These are phyloP conservation scores for Trichosanthes truncata DNA, from an alignment of 306 rosid genomes.

Conservation along the genomic window DNA sequence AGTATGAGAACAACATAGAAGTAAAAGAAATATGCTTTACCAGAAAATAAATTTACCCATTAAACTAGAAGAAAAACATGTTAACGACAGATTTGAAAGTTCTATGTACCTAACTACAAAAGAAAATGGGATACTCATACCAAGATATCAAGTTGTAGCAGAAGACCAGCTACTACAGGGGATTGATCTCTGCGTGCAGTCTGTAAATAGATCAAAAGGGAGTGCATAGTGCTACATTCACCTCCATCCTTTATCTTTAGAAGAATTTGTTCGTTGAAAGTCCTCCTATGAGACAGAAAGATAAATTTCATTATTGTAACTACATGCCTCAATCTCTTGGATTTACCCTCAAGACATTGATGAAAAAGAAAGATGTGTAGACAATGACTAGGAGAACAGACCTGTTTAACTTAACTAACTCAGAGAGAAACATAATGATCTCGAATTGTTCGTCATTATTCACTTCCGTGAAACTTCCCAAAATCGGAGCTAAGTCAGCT, in stretches of 20 bases:
- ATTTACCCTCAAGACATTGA: neutral
- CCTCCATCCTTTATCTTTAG: constrained; percentile 79
- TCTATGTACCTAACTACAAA: neutral
- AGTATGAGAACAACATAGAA: neutral
- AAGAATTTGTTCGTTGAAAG: constrained; percentile 63
- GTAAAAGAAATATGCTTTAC: neutral
- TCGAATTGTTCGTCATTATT: constrained; percentile 49
- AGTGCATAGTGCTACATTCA: constrained; percentile 76
- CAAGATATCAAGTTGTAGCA: constrained; percentile 96
- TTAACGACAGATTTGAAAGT: constrained; percentile 4
- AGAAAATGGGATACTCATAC: constrained; percentile 31
- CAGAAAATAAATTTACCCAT: constrained; percentile 2
- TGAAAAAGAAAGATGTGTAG: neutral
- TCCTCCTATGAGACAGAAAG: constrained; percentile 49
- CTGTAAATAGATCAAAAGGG: constrained; percentile 67
- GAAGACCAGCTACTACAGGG: constrained; percentile 79
- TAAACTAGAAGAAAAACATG: neutral
- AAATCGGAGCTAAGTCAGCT: constrained; percentile 51
- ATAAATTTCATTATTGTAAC: neutral
- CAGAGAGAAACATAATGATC: constrained; percentile 52
- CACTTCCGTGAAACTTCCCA: constrained; percentile 52
- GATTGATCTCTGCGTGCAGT: constrained; percentile 51
- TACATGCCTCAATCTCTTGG: neutral
- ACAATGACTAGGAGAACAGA: constrained; percentile 5
- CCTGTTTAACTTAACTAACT: constrained; percentile 76